Conservation (phyloP, 768 basidiomycete species). For the Leccinum sublutescens region DNA sequence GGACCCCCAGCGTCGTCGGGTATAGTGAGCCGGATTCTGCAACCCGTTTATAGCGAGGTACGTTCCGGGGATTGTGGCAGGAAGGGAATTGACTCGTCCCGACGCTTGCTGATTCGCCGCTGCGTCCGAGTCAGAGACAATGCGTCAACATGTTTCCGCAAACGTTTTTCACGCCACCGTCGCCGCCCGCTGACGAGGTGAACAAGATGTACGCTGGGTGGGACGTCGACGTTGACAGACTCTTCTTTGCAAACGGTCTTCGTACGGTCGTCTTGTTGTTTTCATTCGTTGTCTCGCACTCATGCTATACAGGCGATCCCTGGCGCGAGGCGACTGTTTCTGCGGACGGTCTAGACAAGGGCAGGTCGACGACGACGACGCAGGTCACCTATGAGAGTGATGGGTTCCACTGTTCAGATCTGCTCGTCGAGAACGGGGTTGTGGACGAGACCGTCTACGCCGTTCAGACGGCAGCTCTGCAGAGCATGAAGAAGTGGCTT, state of each 20-base stretch:
- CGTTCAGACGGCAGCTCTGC: not conserved
- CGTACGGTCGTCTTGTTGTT: not conserved
- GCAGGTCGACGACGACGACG: not conserved
- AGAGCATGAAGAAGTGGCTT: not conserved
- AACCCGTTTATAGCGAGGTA: not conserved
- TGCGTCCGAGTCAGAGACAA: no score
- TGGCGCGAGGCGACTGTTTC: constrained; percentile 72
- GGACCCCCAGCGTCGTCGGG: constrained; percentile 32
- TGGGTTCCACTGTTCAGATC: not conserved
- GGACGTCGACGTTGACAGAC: not conserved
- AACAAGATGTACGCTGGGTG: not conserved
- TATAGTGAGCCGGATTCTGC: not conserved
- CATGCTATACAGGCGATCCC: constrained; percentile 64
- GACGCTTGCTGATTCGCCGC: not conserved
- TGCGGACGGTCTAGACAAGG: constrained; percentile 44
- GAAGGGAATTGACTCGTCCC: not conserved
- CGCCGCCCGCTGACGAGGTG: not conserved
- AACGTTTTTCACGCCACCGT: not conserved
- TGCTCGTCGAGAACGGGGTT: not conserved
- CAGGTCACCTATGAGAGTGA: not conserved
- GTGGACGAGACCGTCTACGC: not conserved
- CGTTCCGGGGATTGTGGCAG: not conserved
- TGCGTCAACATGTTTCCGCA: not conserved
- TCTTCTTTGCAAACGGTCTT: not conserved
- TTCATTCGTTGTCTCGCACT: not conserved